A percentile compares a stretch with the other conserved stretches of the same genome.
Evolutionary conservation across 495 filamentous ascomycete genomes (phyloP).

Genomic region (Lophiostoma macrostomum): DNA sequence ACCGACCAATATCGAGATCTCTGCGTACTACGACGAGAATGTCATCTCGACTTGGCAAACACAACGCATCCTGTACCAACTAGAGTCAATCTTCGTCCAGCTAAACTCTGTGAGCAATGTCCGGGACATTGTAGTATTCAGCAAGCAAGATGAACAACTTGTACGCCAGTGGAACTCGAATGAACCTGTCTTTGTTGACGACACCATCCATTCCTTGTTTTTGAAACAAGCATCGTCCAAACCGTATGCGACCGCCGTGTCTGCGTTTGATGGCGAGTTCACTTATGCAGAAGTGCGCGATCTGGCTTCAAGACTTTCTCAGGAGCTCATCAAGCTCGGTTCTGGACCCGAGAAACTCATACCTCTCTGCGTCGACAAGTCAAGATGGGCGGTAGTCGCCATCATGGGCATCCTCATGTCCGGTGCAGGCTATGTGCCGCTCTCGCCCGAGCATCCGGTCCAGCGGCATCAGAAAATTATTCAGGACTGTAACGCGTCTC

Average conservation of each 20-base stretch:
- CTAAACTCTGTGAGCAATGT: constrained; percentile 19
- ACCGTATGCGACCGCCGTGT: constrained; percentile 21
- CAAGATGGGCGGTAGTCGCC: constrained; percentile 50
- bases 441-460: constrained; percentile 56
- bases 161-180: constrained; percentile 18
- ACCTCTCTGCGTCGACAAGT: constrained; percentile 57
- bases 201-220: constrained; percentile 54
- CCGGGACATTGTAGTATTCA: constrained; percentile 25
- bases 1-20: constrained; percentile 17
- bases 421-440: constrained; percentile 54
- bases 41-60: constrained; percentile 20
- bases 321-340: constrained; percentile 34
- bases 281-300: constrained; percentile 41
- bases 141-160: constrained; percentile 17
- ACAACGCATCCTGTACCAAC: constrained; percentile 27
- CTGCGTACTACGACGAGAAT: constrained; percentile 26
- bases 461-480: constrained; percentile 48
- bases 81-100: constrained; percentile 21
- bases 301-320: constrained; percentile 39
- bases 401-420: constrained; percentile 55
- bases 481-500: constrained; percentile 43
- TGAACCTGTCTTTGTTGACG: constrained; percentile 38
- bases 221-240: constrained; percentile 37
- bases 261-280: constrained; percentile 39
- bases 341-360: constrained; percentile 46